These are phyloP conservation scores for Fusarium sp. DNA, from an alignment of 2,329 filamentous ascomycete genomes.

Conservation along the genomic window DNA sequence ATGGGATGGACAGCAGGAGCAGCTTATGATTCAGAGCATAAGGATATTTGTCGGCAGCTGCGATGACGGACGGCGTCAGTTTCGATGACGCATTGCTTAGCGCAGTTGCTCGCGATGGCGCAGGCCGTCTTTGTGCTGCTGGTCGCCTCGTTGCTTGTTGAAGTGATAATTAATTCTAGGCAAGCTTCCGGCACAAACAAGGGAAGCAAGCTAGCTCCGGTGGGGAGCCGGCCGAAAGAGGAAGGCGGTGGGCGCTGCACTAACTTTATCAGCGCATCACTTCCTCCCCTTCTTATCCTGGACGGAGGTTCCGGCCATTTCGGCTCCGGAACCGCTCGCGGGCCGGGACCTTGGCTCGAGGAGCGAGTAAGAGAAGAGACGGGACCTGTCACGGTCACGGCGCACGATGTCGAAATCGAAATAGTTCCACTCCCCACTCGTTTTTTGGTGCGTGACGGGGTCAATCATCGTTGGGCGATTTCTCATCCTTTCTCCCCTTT, in stretches of 20 bases:
- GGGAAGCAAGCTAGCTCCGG: slow-evolving; percentile 38
- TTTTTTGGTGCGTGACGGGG: slow-evolving; percentile 31
- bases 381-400: too few relatives aligned
- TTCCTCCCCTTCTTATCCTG: slow-evolving; percentile 10
- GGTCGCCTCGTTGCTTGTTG: slow-evolving; percentile 11
- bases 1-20: slow-evolving; percentile 21
- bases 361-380: slow-evolving; percentile 5
- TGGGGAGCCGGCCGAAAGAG: slow-evolving; percentile 25
- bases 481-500: slow-evolving; percentile 21
- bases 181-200: slow-evolving; percentile 33
- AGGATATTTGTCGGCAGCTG: background rate
- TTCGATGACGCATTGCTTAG: slow-evolving; percentile 21
- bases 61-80: background rate
- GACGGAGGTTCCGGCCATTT: slow-evolving; percentile 8
- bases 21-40: slow-evolving; percentile 24
- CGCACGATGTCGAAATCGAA: slow-evolving; percentile 22
- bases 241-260: slow-evolving; percentile 42
- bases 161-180: slow-evolving; percentile 27
- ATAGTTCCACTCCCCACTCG: slow-evolving; percentile 45
- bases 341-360: slow-evolving; percentile 6
- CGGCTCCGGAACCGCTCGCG: slow-evolving; percentile 23
- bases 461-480: slow-evolving; percentile 28
- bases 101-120: slow-evolving; percentile 9
- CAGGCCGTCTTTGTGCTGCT: slow-evolving; percentile 19
- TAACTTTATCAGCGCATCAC: background rate